Conservation (phyloP, 2,329 filamentous ascomycete genomes). For the Cytospora piceicola region DNA sequence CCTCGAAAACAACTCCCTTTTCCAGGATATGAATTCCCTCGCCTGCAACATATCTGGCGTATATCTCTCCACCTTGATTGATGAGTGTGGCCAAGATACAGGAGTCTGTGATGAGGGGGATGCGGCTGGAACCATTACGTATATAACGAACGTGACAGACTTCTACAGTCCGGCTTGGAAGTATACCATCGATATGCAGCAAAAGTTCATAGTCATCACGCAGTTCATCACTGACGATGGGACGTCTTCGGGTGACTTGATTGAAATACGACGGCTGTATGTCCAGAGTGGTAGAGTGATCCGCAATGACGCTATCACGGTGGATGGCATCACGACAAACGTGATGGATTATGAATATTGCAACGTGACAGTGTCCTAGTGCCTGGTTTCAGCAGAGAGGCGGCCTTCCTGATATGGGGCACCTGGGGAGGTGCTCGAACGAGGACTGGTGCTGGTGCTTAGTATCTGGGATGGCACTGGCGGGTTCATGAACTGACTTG, state of each 20-base stretch:
- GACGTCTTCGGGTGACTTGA: constrained; percentile 51
- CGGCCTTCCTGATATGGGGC: constrained; percentile 47
- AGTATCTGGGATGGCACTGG: constrained; percentile 60
- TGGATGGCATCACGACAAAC: constrained; percentile 34
- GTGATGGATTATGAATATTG: constrained; percentile 38
- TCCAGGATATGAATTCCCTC: constrained; percentile 63
- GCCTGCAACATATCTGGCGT: constrained; percentile 53
- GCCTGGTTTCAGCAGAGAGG: constrained; percentile 41
- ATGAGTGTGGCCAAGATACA: constrained; percentile 34
- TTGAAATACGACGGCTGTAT: constrained; percentile 60
- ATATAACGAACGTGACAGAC: constrained; percentile 57
- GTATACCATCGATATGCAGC: constrained; percentile 55
- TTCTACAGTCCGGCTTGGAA: constrained; percentile 57
- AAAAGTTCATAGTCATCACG: constrained; percentile 61
- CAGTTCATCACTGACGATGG: constrained; percentile 53
- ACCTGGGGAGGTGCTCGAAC: constrained; percentile 47
- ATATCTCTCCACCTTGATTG: constrained; percentile 42
- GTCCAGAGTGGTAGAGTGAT: constrained; percentile 59
- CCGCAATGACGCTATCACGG: constrained; percentile 44
- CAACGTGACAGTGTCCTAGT: constrained; percentile 34
- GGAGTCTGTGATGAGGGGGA: constrained; percentile 47
- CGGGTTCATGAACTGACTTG: constrained; percentile 62
- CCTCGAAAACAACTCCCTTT: constrained; percentile 66
- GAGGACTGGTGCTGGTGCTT: constrained; percentile 58
- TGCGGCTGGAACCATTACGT: constrained; percentile 67